Evolutionary conservation across 2,329 filamentous ascomycete genomes (phyloP).

Genomic region (Aspergillus fumigatus): DNA sequence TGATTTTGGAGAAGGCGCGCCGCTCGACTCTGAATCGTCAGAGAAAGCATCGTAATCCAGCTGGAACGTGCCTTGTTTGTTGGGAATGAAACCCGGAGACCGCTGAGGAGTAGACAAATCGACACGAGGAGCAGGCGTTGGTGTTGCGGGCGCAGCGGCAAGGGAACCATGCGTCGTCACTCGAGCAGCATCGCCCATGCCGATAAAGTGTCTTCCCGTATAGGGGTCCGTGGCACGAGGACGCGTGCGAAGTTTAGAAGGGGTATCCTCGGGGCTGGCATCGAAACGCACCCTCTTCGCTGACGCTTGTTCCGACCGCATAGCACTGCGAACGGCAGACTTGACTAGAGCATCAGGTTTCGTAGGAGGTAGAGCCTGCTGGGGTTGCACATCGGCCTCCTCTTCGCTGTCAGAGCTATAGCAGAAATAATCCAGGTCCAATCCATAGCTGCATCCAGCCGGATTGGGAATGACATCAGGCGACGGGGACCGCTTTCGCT

Average conservation of each 20-base stretch:
- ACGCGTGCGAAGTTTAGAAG: constrained; percentile 25
- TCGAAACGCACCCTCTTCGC: constrained; percentile 33
- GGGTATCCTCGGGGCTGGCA: constrained; percentile 30
- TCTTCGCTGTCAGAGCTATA: constrained; percentile 31
- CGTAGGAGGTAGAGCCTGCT: constrained; percentile 7
- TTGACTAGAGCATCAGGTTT: constrained; percentile 9
- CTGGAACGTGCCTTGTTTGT: constrained; percentile 23
- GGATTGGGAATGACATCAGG: constrained; percentile 42
- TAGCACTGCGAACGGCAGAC: constrained; percentile 10
- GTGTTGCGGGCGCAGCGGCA: constrained; percentile 10
- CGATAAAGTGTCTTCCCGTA: constrained; percentile 17
- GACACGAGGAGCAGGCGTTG: constrained; percentile 8
- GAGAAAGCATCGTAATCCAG: constrained; percentile 29
- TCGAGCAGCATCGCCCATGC: constrained; percentile 8
- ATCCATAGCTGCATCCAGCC: constrained; percentile 36
- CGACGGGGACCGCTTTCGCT: constrained; percentile 38
- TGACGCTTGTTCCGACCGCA: constrained; percentile 15
- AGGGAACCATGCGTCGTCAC: constrained; percentile 2
- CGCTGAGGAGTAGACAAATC: constrained; percentile 4
- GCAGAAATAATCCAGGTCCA: constrained; percentile 37
- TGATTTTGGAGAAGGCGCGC: constrained; percentile 7
- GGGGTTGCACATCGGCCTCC: constrained; percentile 13
- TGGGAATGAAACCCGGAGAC: constrained; percentile 20
- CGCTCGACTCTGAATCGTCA: constrained; percentile 18
- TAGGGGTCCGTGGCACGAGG: constrained; percentile 23